Conservation (phyloP, 768 basidiomycete genomes). For the Kwoniella mangroviensis region DNA sequence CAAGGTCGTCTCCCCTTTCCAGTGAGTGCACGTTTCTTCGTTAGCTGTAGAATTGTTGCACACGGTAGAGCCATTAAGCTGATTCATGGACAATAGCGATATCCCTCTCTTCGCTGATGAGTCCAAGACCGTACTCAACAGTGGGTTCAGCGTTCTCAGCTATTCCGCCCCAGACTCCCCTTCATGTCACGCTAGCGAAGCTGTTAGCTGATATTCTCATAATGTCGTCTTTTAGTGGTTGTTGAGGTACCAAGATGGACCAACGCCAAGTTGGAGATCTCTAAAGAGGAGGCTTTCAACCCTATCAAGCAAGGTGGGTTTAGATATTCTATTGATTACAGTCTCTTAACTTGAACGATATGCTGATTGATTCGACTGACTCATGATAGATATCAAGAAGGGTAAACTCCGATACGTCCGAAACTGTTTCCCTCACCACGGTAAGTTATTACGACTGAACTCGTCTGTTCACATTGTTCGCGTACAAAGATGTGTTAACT, state of each 20-base stretch:
- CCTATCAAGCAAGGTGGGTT: slow-evolving; percentile 89
- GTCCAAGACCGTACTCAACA: slow-evolving; percentile 94
- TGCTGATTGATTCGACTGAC: too few relatives aligned
- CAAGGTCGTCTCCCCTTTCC: slow-evolving; percentile 62
- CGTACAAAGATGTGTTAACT: neutral
- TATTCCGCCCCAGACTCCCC: too few relatives aligned
- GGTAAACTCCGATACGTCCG: slow-evolving; percentile 94
- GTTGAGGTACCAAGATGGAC: slow-evolving; percentile 84
- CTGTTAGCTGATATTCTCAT: neutral
- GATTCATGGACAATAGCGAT: slow-evolving; percentile 68
- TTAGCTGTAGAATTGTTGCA: too few relatives aligned
- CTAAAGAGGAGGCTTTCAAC: slow-evolving; percentile 97
- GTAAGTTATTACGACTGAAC: slow-evolving; percentile 62
- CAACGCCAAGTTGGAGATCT: slow-evolving; percentile 99
- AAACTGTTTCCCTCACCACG: slow-evolving; percentile 99
- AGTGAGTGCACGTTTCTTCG: slow-evolving; percentile 43
- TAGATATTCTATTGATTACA: too few relatives aligned
- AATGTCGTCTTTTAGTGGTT: slow-evolving; percentile 43
- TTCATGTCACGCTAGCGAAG: neutral
- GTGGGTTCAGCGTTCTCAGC: slow-evolving; percentile 60
- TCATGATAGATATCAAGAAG: slow-evolving; percentile 93
- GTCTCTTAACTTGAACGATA: too few relatives aligned
- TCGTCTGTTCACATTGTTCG: neutral
- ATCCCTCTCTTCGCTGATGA: slow-evolving; percentile 97
- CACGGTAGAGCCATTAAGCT: too few relatives aligned